Evolutionary conservation across 2,329 filamentous ascomycete species (phyloP).

Genomic region (Cladosporium colombiae): DNA sequence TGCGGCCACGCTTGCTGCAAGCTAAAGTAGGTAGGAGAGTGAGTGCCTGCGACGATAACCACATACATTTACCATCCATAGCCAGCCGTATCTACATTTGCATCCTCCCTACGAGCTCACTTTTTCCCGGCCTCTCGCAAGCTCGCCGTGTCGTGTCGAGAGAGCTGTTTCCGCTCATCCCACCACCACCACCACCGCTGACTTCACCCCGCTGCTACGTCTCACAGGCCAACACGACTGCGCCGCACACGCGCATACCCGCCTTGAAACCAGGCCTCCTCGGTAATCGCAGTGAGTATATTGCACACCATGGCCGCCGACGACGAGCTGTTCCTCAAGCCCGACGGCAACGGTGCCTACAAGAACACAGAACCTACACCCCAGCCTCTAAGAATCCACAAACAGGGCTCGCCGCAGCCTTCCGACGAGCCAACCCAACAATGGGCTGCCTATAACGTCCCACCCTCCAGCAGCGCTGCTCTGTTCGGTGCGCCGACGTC

Average conservation of each 20-base stretch:
- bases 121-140: not conserved
- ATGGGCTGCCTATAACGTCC: slow-evolving; percentile 38
- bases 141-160: not conserved
- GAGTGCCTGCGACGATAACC: not conserved
- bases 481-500: slow-evolving; percentile 35
- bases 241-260: slow-evolving; percentile 16
- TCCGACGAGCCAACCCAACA: slow-evolving; percentile 32
- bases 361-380: slow-evolving; percentile 27
- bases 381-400: slow-evolving; percentile 36
- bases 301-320: slow-evolving; percentile 17
- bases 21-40: not conserved
- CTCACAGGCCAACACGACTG: not conserved
- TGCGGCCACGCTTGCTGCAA: slow-evolving; percentile 2
- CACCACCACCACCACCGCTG: slow-evolving; percentile 1
- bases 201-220: slow-evolving; percentile 6
- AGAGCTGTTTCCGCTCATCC: not conserved
- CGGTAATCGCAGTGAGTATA: not conserved
- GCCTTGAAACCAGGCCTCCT: not conserved
- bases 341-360: slow-evolving; percentile 18
- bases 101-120: not conserved
- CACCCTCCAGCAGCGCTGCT: slow-evolving; percentile 30
- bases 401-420: slow-evolving; percentile 25
- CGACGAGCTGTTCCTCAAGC: slow-evolving; percentile 27
- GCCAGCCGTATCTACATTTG: not conserved
- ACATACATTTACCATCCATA: not conserved